Base-by-base conservation (phyloP, 805 yeast genomes). In the Spathaspora girioi region DNA sequence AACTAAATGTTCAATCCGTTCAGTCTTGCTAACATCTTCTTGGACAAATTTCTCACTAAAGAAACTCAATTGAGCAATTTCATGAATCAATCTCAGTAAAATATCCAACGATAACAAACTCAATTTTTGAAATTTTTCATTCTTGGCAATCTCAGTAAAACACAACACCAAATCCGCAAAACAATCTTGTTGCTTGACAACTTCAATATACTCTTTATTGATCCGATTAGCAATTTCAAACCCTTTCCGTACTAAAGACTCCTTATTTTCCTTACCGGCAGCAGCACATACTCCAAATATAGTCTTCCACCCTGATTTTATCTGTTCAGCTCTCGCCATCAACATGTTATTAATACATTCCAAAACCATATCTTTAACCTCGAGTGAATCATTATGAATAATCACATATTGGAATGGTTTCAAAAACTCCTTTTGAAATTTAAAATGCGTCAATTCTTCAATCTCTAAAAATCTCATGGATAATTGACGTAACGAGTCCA, bases 301-400 rank as follows among this genome's bases (percentile, higher is more conserved):
- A 0, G 98, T 84, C 54, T 81, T 82, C 99, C 99, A 94, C 45
- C 99, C 99, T 17, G 97, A 91, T 63, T 83, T 86, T 56, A 94
- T 87, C 52, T 81, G 79, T 14, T 70, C 73, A 3, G 92, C 82
- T 60, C 90, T 87, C 23, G 90, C 84, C 55, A 82, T 73, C 40
- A 94, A 83, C 84, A 96, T 86, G 62, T 90, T 93, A 56, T 84
- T 82, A 59, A 93, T 79, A 69, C 97, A 92, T 58, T 92, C 97
- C 52, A 94, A 75, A 8, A 89, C 91, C 91, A 93, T 84, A 50
- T 88, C 94, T 63, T 87, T 88, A 26, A 91, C 93, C 49, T 84
- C 87, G 9, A 78, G 65, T 29, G 86, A 82, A 12, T 77, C 76
- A 55, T 89, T 87, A 63, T 89, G 81, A 49, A 75, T 68, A 59